Conservation (phyloP, 148 eudicot genomes). For the Heliosperma pusillum region DNA sequence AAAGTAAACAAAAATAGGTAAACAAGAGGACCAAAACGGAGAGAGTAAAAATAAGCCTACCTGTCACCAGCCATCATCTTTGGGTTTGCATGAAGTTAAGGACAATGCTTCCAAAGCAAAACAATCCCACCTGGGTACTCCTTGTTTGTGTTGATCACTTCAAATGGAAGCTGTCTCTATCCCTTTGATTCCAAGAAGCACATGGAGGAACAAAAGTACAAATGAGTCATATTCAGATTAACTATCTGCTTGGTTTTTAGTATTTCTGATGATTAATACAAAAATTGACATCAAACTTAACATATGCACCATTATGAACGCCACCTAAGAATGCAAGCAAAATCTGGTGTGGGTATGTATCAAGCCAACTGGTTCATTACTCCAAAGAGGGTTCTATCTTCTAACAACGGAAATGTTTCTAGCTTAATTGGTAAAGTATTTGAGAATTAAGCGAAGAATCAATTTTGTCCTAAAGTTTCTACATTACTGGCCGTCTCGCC, state of each 20-base stretch:
- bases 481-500: neutral
- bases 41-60: neutral
- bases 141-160: slow-evolving; percentile 31
- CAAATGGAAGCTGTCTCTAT: slow-evolving; percentile 30
- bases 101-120: slow-evolving; percentile 20
- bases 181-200: slow-evolving; percentile 31
- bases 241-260: slow-evolving; percentile 5
- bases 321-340: neutral
- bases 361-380: slow-evolving; percentile 8
- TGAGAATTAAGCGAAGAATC: too few species aligned
- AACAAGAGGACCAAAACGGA: too few species aligned
- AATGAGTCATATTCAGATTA: slow-evolving; percentile 16
- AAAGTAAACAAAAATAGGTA: too few species aligned
- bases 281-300: neutral
- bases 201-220: slow-evolving; percentile 32
- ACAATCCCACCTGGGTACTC: slow-evolving; percentile 26
- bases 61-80: slow-evolving; percentile 24
- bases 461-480: neutral
- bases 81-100: slow-evolving; percentile 16
- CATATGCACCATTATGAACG: neutral
- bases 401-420: neutral
- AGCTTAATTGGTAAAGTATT: neutral
- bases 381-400: neutral
- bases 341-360: neutral
- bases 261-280: neutral